These are phyloP conservation scores for Cutaneotrichosporon mucoides DNA, from an alignment of 1,284 basidiomycete genomes.

Conservation along the genomic window DNA sequence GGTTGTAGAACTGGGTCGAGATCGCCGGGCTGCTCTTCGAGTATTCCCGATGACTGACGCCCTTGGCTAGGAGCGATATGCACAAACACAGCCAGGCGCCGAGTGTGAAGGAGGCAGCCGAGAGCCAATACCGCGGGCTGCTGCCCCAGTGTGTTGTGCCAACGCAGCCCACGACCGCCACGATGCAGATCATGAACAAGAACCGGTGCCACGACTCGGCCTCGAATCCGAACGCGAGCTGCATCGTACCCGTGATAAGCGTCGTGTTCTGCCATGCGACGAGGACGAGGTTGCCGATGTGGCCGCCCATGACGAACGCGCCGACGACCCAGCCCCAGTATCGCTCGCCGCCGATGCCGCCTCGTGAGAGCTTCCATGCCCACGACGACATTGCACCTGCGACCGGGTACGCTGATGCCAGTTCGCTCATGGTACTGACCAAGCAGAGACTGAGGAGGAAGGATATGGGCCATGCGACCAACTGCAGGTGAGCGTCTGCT, in stretches of 20 bases:
- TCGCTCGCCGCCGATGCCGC: conserved; percentile 44
- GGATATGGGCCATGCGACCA: conserved; percentile 47
- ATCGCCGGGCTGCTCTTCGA: conserved; percentile 7
- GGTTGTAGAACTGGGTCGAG: conserved; percentile 27
- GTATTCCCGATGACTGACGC: conserved; percentile 19
- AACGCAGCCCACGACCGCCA: conserved; percentile 35
- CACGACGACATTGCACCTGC: conserved; percentile 48
- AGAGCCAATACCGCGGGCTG: conserved; percentile 42
- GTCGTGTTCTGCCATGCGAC: conserved; percentile 40
- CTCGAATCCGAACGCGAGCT: conserved; percentile 32
- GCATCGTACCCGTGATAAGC: conserved; percentile 41
- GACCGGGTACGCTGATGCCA: conserved; percentile 48
- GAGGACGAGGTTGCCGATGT: conserved; percentile 41
- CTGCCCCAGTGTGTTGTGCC: conserved; percentile 39
- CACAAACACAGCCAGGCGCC: conserved; percentile 38
- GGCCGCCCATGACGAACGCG: conserved; percentile 45
- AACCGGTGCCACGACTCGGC: conserved; percentile 35
- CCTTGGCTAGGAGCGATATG: conserved; percentile 36
- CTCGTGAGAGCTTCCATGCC: conserved; percentile 46
- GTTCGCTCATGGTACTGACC: conserved; percentile 40
- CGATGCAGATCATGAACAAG: conserved; percentile 39
- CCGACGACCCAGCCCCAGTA: conserved; percentile 47
- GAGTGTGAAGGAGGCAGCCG: conserved; percentile 22
- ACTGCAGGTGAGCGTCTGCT: conserved; percentile 20
- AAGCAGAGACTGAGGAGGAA: conserved; percentile 37